phyloP scores from a whole-genome alignment of 352 stramenopile genomes.

The Phytopythium mirpurense region DNA sequence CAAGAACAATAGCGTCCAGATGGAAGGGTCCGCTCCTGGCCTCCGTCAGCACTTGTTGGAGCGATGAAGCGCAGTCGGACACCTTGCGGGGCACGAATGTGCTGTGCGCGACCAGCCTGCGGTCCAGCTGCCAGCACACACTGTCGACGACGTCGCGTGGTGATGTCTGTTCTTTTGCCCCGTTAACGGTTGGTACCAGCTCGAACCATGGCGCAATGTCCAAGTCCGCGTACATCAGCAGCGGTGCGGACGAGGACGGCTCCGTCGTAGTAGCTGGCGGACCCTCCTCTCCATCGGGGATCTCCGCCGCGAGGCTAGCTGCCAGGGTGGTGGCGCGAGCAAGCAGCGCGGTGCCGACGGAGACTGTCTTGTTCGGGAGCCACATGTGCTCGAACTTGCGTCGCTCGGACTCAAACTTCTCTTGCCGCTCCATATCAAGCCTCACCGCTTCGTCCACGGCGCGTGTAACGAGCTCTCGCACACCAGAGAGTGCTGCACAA shows the following conservation, averaged over 20 bases:
- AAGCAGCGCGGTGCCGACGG: neutral
- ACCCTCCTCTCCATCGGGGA: neutral
- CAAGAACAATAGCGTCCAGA: slow-evolving; percentile 31
- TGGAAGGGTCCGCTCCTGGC: neutral
- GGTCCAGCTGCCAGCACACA: slow-evolving; percentile 37
- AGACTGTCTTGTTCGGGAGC: slow-evolving; percentile 23
- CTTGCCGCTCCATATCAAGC: slow-evolving; percentile 22
- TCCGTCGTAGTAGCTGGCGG: neutral
- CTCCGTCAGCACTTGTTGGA: slow-evolving; percentile 21
- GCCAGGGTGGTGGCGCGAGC: neutral
- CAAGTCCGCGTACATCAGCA: slow-evolving; percentile 62
- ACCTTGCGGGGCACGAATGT: slow-evolving; percentile 41
- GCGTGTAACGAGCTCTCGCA: slow-evolving; percentile 20
- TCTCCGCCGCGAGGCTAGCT: neutral
- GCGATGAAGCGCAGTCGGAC: slow-evolving; percentile 11
- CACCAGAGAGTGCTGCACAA: slow-evolving; percentile 10
- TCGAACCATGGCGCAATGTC: slow-evolving; percentile 69
- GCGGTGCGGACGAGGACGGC: neutral
- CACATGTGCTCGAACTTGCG: slow-evolving; percentile 21
- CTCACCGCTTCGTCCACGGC: slow-evolving; percentile 39
- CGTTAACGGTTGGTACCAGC: slow-evolving; percentile 12
- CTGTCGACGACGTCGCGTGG: slow-evolving; percentile 3
- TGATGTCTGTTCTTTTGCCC: neutral
- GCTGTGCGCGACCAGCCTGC: slow-evolving; percentile 35
- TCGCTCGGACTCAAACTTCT: slow-evolving; percentile 23